Base-by-base conservation (phyloP, 73 alveolate species). In the Paramecium bursaria region DNA sequence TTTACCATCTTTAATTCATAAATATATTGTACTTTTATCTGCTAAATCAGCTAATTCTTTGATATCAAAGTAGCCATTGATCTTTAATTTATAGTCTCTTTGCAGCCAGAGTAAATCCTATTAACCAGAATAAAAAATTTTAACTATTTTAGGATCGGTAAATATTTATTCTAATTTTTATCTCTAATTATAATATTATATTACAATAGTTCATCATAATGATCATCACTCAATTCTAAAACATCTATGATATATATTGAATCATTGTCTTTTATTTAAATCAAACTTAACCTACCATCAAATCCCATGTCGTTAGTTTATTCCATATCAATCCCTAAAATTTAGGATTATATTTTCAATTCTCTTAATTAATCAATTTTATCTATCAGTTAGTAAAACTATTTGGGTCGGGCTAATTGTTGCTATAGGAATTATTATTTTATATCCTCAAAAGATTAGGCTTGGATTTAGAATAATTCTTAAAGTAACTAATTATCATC, bases 211-310 rank as follows among this genome's bases (percentile, higher is more conserved):
- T 39, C 5, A 5, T 67, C 44, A 17, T 67, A 3, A 67, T 17
- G 19, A 1, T 67, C 82, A 5, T 39, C 0, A 25, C 55, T 57
- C 19, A 79, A 53, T 11, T 46, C 50, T 31, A 79, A 49, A 2
- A 79, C 89, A 79, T 79, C 89, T 5, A 79, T 44, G 15, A 79
- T 13, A 21, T 79, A 79, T 13, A 53, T 73, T 53, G 51, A 46
- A 22, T 52, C 39, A 0, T 79, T 73, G 54, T 61, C 76, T 47
- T 61, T 53, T 17, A 79, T 54, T 23, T 79, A 27, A 10, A 79
- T 61, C 3, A 79, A 33, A 23, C 89, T 53, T 22, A 79, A 49
- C 25, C 35, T 39, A 39, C 89, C 89, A 42, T 79, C 89, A 79
- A 53, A 79, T 22, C 85, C 61, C 30, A 53, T 79, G 1, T 61